Evolutionary conservation across 768 basidiomycete species (phyloP), one percentile per base, ranked within the genome.

Genomic region (Imleria badia): DNA sequence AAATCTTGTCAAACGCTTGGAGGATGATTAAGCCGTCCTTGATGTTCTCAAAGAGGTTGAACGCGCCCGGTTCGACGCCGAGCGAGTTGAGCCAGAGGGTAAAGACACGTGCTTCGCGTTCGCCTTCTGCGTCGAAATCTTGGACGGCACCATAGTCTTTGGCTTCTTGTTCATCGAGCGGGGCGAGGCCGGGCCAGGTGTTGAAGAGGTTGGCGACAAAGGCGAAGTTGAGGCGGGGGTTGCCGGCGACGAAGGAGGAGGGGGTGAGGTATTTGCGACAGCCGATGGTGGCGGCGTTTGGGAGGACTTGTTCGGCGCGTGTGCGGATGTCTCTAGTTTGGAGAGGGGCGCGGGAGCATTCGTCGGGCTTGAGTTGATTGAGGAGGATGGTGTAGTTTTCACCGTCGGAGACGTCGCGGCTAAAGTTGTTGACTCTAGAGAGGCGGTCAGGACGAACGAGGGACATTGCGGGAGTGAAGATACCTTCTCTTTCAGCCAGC

Each of bases 131-230:
- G 58, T 99, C 97, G 63, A 99, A 99, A 75, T 98, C 97, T 65
- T 98, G 96, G 34, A 99, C 82, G 0, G 77, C 83, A 22, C 91
- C 91, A 55, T 91, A 91, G 61, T 91, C 89, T 58, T 96, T 94
- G 6, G 89, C 89, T 69, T 98, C 94, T 67, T 93, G 83, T 66
- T 94, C 94, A 66, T 96, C 94, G 42, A 98, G 82, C 2, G 97
- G 96, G 57, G 83, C 97, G 31, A 98, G 86, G 0, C 96, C 93
- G 0, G 96, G 97, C 73, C 90, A 86, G 3, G 92, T 98, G 78
- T 99, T 99, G 83, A 99, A 99, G 50, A 99, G 81, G 73, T 98
- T 96, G 38, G 97, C 97, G 55, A 98, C 96, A 69, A 98, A 99
- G 14, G 94, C 93, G 51, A 99, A 87, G 73, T 99, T 99, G 42